Conservation (phyloP, 306 rosid genomes). For the Prunus mume region DNA sequence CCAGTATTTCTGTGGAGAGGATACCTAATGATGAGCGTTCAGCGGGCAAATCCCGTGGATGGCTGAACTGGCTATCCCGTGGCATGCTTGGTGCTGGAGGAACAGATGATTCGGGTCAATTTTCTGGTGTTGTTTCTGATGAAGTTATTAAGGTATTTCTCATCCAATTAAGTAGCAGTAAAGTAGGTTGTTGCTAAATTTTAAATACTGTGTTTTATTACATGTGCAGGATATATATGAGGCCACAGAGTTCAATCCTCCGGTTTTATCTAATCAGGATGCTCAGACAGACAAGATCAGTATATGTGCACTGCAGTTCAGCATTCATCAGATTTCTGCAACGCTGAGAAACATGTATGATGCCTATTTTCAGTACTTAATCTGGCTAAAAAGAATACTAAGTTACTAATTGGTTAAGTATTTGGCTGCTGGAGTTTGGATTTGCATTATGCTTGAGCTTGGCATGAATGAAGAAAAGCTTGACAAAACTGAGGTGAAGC, state of each 20-base stretch:
- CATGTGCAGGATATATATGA: constrained; percentile 72
- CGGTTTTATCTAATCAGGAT: constrained; percentile 42
- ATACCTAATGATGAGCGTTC: constrained; percentile 54
- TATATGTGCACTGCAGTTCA: constrained; percentile 52
- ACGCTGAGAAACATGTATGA: constrained; percentile 65
- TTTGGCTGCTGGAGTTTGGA: constrained; percentile 3
- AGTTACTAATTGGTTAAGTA: not conserved
- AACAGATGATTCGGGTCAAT: constrained; percentile 90
- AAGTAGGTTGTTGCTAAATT: not conserved
- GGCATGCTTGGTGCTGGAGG: constrained; percentile 99
- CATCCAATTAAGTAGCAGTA: constrained; percentile 10
- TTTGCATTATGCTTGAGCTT: constrained; percentile 6
- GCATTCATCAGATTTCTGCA: constrained; percentile 57
- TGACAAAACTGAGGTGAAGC: not conserved
- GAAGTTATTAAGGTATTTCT: constrained; percentile 78
- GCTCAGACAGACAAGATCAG: constrained; percentile 41
- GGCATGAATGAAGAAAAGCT: constrained; percentile 6
- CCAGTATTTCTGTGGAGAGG: constrained; percentile 45
- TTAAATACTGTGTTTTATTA: constrained; percentile 9
- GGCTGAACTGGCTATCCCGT: constrained; percentile 95
- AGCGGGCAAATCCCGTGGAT: constrained; percentile 67
- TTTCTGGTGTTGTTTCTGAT: constrained; percentile 92
- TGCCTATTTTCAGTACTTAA: constrained; percentile 23
- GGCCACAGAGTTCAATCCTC: constrained; percentile 84
- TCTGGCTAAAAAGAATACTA: not conserved